Base-by-base conservation (phyloP, 2,329 filamentous ascomycete genomes). In the Curvularia verruculosa region DNA sequence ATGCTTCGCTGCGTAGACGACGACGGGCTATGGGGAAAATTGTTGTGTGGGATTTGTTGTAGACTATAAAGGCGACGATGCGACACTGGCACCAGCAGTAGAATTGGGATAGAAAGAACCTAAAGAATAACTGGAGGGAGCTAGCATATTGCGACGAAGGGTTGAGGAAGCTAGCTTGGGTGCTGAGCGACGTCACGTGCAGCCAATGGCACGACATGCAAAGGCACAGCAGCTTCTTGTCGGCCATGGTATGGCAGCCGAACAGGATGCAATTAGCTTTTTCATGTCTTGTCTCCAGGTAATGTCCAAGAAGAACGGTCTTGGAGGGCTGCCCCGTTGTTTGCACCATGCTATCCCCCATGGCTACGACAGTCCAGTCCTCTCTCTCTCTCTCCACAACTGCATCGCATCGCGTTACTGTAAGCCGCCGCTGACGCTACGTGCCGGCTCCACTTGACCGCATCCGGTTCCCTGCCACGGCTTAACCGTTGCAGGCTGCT, bases 391-490 rank as follows among this genome's bases (percentile, higher is more conserved):
- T 28, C 40, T 52, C 49, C 56, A 56, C 58, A 59, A 15, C 37
- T 47, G 34, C 54, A 37, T 49, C 39, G 34, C 54, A 37, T 49
- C 39, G 47, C 45, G 29, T 36, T 51, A 51, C 63, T 61, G 56
- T 52, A 36, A 8, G 59, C 55, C 59, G 61, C 58, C 55, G 61
- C 61, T 59, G 61, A 59, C 61, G 58, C 63, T 64, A 64, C 52
- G 28, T 51, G 36, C 47, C 57, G 59, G 59, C 57, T 64, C 63
- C 57, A 63, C 63, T 47, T 21, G 18, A 28, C 37, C 49, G 40
- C 29, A 10, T 50, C 51, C 46, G 10, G 46, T 39, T 19, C 59
- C 61, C 52, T 64, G 59, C 54, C 15, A 45, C 41, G 53, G 34
- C 18, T 59, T 41, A 56, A 47, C 54, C 51, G 49, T 58, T 61